Percentiles rank a stretch among this genome's conserved stretches.
phyloP scores from a whole-genome alignment of 306 rosid genomes.

The Inga leiocalycina region DNA sequence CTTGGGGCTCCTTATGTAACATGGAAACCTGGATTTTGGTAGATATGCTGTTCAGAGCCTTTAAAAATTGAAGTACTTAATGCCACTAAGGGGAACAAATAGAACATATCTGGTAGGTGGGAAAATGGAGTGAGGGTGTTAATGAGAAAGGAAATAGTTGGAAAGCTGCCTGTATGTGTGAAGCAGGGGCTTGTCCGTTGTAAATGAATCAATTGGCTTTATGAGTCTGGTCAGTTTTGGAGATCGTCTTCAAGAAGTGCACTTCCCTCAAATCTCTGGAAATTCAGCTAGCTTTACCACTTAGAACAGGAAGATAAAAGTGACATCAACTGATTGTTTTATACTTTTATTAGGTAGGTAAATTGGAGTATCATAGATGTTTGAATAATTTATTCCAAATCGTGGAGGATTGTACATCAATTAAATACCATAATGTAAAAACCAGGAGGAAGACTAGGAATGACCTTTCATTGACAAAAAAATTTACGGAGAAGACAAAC shows the following conservation, averaged over 20 bases:
- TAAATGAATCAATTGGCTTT: slow-evolving; percentile 3
- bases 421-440: background rate
- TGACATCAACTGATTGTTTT: background rate
- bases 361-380: background rate
- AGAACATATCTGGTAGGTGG: background rate
- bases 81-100: background rate
- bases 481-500: background rate
- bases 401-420: slow-evolving; percentile 11
- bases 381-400: slow-evolving; percentile 11
- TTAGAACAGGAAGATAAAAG: slow-evolving; percentile 4
- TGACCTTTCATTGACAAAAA: slow-evolving; percentile 7
- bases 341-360: background rate
- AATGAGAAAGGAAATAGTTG: background rate
- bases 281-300: background rate
- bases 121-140: background rate
- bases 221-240: background rate
- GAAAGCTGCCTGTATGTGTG: background rate
- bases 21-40: background rate
- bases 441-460: background rate
- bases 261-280: background rate
- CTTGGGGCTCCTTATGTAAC: background rate
- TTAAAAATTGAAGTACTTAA: background rate
- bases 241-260: background rate
- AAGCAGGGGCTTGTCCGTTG: background rate
- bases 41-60: background rate